phyloP scores from a whole-genome alignment of 495 filamentous ascomycete genomes.

The Xylaria venustula region DNA sequence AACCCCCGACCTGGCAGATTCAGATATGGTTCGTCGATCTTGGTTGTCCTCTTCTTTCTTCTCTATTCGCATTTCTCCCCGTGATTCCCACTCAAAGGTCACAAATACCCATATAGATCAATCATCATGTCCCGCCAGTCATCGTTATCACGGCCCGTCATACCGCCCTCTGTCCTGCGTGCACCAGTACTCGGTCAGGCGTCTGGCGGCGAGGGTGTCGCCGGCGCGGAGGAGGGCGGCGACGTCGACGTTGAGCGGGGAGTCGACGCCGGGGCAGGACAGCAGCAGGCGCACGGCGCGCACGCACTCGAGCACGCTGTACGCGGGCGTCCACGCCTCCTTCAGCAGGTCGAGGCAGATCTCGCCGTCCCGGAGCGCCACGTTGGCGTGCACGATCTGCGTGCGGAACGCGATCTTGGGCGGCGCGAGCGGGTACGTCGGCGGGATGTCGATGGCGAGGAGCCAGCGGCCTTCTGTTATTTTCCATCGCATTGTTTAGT shows the following conservation, averaged over 20 bases:
- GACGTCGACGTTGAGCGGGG: slow-evolving; percentile 86
- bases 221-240: slow-evolving; percentile 73
- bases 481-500: neutral
- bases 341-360: slow-evolving; percentile 90
- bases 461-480: slow-evolving; percentile 75
- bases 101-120: too few species aligned
- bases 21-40: too few species aligned
- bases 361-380: slow-evolving; percentile 77
- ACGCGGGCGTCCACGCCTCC: slow-evolving; percentile 78
- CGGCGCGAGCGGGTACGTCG: slow-evolving; percentile 73
- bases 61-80: too few species aligned
- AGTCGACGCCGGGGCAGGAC: slow-evolving; percentile 72
- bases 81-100: too few species aligned
- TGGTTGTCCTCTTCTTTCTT: too few species aligned
- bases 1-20: too few species aligned
- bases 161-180: slow-evolving; percentile 51
- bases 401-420: slow-evolving; percentile 78
- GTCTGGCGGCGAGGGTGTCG: slow-evolving; percentile 73
- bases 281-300: slow-evolving; percentile 77
- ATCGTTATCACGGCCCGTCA: slow-evolving; percentile 33
- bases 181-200: slow-evolving; percentile 79
- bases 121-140: neutral
- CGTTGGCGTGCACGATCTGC: slow-evolving; percentile 81
- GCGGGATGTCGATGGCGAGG: slow-evolving; percentile 72
- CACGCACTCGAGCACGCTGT: slow-evolving; percentile 74